Evolutionary conservation across 1,139 yeast species (phyloP).

Genomic region (Blastobotrys ciferrii): DNA sequence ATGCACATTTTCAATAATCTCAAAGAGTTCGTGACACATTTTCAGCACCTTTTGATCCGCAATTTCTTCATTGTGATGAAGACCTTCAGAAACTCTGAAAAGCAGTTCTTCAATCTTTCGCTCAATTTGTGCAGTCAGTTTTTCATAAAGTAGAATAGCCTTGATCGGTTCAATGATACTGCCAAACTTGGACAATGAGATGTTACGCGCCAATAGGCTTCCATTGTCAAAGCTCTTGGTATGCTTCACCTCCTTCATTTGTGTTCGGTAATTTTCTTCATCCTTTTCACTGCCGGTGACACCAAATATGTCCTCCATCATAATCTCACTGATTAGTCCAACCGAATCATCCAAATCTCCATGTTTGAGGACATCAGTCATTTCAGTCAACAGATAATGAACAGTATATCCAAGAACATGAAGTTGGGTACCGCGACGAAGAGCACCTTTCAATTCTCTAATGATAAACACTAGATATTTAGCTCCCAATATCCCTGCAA

Average conservation of each 20-base stretch:
- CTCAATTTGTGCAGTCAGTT: slow-evolving; percentile 65
- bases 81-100: slow-evolving; percentile 72
- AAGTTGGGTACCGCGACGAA: slow-evolving; percentile 87
- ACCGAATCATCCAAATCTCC: slow-evolving; percentile 79
- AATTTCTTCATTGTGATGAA: slow-evolving; percentile 62
- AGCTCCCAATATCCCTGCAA: slow-evolving; percentile 67
- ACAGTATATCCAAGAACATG: slow-evolving; percentile 90
- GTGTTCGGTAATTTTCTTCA: slow-evolving; percentile 83
- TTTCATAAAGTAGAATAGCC: slow-evolving; percentile 57
- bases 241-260: slow-evolving; percentile 86
- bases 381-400: slow-evolving; percentile 63
- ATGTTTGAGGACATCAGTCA: slow-evolving; percentile 48
- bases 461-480: slow-evolving; percentile 70
- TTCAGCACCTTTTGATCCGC: slow-evolving; percentile 61
- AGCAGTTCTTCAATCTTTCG: slow-evolving; percentile 76
- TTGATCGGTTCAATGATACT: slow-evolving; percentile 68
- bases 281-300: slow-evolving; percentile 93
- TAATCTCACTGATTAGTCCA: slow-evolving; percentile 58
- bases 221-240: slow-evolving; percentile 88
- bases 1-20: slow-evolving; percentile 47
- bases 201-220: slow-evolving; percentile 67
- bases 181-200: slow-evolving; percentile 60
- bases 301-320: slow-evolving; percentile 94
- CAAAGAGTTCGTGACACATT: slow-evolving; percentile 71
- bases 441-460: slow-evolving; percentile 72